Evolutionary conservation across 257 asterid species (phyloP).

Genomic region (Fraxinus quadrangulata): DNA sequence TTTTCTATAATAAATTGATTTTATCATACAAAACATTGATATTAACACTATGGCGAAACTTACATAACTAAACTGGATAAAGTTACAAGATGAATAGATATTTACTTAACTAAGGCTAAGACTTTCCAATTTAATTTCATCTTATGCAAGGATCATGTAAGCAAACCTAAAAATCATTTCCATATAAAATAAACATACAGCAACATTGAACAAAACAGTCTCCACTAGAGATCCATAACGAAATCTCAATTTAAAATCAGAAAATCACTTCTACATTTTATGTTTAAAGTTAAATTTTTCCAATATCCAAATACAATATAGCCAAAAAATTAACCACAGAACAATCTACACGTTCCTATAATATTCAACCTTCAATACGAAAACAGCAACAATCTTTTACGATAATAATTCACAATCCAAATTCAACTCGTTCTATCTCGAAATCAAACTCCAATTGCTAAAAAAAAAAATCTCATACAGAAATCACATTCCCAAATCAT

Average conservation of each 20-base stretch:
- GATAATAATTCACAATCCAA: conserved; percentile 9
- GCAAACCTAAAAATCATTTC: background rate
- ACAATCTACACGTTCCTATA: conserved; percentile 4
- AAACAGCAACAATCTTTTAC: conserved; percentile 11
- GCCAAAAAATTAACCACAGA: background rate
- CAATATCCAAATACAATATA: conserved; percentile 20
- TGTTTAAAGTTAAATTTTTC: conserved; percentile 11
- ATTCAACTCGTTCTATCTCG: background rate
- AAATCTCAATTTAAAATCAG: background rate
- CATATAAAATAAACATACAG: background rate
- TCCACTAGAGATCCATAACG: conserved; percentile 22
- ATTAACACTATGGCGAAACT: background rate
- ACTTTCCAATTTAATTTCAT: conserved; percentile 2
- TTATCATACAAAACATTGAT: background rate
- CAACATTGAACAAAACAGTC: conserved; percentile 3
- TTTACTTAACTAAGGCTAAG: conserved; percentile 11
- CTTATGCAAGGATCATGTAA: background rate
- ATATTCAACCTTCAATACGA: background rate
- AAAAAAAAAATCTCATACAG: conserved; percentile 1
- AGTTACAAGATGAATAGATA: background rate
- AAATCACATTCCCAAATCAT: conserved; percentile 8
- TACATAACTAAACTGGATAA: background rate
- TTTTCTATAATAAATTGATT: background rate
- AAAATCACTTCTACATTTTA: conserved; percentile 1
- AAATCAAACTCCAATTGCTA: background rate